Percentiles rank a stretch among this genome's conserved stretches.
phyloP scores from a whole-genome alignment of 176 grass and related monocot species.

The Bromus sterilis region DNA sequence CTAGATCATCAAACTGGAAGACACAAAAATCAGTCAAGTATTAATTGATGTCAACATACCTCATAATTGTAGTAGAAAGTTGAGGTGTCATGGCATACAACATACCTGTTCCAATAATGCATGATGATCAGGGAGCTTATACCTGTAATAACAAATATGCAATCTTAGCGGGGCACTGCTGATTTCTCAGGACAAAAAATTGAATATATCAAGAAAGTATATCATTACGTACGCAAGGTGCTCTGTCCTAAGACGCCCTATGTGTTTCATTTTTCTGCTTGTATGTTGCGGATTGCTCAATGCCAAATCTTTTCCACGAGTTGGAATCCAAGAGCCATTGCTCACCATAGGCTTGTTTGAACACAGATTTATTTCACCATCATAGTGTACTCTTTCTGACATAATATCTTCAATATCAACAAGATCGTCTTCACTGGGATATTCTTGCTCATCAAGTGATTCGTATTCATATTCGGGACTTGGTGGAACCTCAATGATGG shows the following conservation, averaged over 20 bases:
- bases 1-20: constrained; percentile 52
- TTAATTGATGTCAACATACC: not conserved
- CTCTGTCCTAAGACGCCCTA: constrained; percentile 35
- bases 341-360: constrained; percentile 19
- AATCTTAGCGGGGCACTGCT: constrained; percentile 12
- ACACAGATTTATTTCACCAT: constrained; percentile 36
- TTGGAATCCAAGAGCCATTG: constrained; percentile 28
- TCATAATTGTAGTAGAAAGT: not conserved
- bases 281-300: not conserved
- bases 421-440: constrained; percentile 13
- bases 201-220: constrained; percentile 6
- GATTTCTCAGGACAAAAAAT: constrained; percentile 8
- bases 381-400: constrained; percentile 13
- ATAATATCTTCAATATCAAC: constrained; percentile 43
- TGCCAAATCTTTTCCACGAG: constrained; percentile 31
- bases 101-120: constrained; percentile 55
- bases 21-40: not conserved
- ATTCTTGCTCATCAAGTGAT: constrained; percentile 13
- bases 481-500: constrained; percentile 42
- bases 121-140: constrained; percentile 71
- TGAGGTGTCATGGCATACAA: not conserved
- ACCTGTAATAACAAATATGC: constrained; percentile 43
- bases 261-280: constrained; percentile 26
- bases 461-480: constrained; percentile 37
- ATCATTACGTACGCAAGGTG: constrained; percentile 32